phyloP scores from a whole-genome alignment of 1,284 basidiomycete species.

The Boletus semigastroideus region DNA sequence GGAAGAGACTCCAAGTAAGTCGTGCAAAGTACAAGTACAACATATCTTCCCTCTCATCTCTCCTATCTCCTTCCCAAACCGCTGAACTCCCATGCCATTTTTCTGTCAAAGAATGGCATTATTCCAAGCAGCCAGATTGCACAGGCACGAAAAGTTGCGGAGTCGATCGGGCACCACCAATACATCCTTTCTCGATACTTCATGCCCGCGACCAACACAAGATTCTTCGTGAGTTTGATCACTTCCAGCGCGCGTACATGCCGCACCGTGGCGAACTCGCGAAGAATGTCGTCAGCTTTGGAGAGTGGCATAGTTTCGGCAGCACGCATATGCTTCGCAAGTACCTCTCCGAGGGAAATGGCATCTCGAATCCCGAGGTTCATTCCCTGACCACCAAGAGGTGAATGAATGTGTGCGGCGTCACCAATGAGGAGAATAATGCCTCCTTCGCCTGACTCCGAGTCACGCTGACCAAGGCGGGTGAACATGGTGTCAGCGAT shows the following conservation, averaged over 20 bases:
- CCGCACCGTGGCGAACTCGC: slow-evolving; percentile 16
- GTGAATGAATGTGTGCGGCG: slow-evolving; percentile 48
- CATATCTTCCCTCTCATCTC: too few relatives aligned
- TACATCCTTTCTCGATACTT: slow-evolving; percentile 4
- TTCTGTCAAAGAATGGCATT: slow-evolving; percentile 14
- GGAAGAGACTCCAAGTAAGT: too few relatives aligned
- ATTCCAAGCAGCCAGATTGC: slow-evolving; percentile 17
- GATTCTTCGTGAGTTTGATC: slow-evolving; percentile 24
- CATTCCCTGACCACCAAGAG: slow-evolving; percentile 48
- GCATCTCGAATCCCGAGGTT: slow-evolving; percentile 48
- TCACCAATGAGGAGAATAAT: slow-evolving; percentile 40
- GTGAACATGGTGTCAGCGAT: slow-evolving; percentile 36
- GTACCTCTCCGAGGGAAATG: slow-evolving; percentile 32
- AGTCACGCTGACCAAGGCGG: slow-evolving; percentile 18
- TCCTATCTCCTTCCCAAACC: slow-evolving; percentile 24
- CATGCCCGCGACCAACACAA: slow-evolving; percentile 18
- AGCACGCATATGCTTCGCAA: slow-evolving; percentile 23
- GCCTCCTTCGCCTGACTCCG: slow-evolving; percentile 14
- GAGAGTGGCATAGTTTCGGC: slow-evolving; percentile 11
- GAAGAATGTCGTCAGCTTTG: slow-evolving; percentile 21
- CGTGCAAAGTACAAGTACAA: too few relatives aligned
- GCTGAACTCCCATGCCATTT: slow-evolving; percentile 28
- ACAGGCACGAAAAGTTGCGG: slow-evolving; percentile 14
- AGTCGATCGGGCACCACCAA: slow-evolving; percentile 27
- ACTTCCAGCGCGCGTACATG: slow-evolving; percentile 23